Evolutionary conservation across 73 alveolate genomes (phyloP), one percentile per base, ranked within the genome.

Genomic region (Paramecium octaurelia): DNA sequence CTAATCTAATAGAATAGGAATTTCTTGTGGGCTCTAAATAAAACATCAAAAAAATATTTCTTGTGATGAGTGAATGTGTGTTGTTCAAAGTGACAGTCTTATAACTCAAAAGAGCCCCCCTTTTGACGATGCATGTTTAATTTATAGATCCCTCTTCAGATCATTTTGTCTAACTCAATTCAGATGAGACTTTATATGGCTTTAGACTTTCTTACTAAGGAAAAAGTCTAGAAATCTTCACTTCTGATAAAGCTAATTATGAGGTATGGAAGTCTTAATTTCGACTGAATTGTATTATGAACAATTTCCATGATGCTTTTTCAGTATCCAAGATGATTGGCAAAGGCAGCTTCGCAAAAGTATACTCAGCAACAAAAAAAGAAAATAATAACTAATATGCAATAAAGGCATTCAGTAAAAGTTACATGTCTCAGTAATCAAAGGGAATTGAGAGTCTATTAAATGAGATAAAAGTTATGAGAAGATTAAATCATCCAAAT

Each of bases 331-430:
- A 94, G 70, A 69, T 83, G 58, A 93, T 94, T 68, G 97, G 97
- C 0, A 86, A 88, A 35, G 97, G 97, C 6, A 86, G 93, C n/a
- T 94, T 83, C 93, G 97, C 95, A 20, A 94, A 88, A 31, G 97
- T 94, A 3, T 94, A 87, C 88, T 88, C 90, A 24, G 97, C 94
- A 9, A 77, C 90, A 36, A 87, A 86, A 70, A 92, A 89, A 76
- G 83, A 57, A 40, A 77, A 88, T 43, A 70, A 93, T 59, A 58
- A 77, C 4, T 23, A 71, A 50, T 92, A 92, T 93, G 97, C 97
- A 29, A 93, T 94, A 80, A 94, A 94, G 86, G 89, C 93, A 3
- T 86, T 94, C 43, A 68, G 77, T 87, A 94, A 93, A 92, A 35
- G 59, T 48, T 69, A 29, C n/a, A 69, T 92, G 76, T 46, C 44